Base-by-base conservation (phyloP, 352 stramenopile species). In the Albugo candida region DNA sequence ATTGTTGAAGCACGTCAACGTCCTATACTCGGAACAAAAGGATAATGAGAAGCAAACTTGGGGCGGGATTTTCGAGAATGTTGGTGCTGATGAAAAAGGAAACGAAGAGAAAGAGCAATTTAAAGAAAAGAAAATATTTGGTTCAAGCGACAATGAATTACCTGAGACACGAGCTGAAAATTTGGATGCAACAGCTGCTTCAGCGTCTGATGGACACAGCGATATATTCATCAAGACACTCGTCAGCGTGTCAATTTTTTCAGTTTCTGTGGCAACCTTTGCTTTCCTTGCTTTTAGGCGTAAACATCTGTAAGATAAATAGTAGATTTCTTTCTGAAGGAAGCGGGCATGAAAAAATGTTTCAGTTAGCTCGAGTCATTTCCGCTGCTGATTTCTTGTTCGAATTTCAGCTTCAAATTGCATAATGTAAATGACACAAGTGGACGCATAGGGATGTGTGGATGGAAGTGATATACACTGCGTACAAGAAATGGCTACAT, bases 41-140 rank as follows among this genome's bases (percentile, higher is more conserved):
- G 64, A 55, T 42, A 62, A 82, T 41, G 78, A 91, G 49, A 83
- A 71, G 53, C 71, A 85, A 52, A 63, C 67, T 16, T 91, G 78
- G 78, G 75, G 78, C 14, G 73, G 75, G 37, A 83, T 86, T 35
- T 81, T 91, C 38, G 68, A 81, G 43, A 80, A 62, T 43, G 48
- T 50, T 18, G 19, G 31, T 1, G 45, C 49, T n/a, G 54, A 59
- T 19, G 27, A 40, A 13, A 38, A 48, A 12, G 34, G 34, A 14
- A 34, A 20, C 2, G 13, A 43, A 43, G 17, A 3, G 38, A 43
- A 43, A 8, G 38, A 43, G 20, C 38, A 31, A 31, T 31, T 8
- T 31, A 8, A 31, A 31, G 24, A 31, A 31, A 31, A 31, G 3
- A 8, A 31, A 10, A 3, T 8, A 31, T 31, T 31, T 8, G 24